phyloP scores from a whole-genome alignment of 164 flowering plant genomes.

The Piper betle region DNA sequence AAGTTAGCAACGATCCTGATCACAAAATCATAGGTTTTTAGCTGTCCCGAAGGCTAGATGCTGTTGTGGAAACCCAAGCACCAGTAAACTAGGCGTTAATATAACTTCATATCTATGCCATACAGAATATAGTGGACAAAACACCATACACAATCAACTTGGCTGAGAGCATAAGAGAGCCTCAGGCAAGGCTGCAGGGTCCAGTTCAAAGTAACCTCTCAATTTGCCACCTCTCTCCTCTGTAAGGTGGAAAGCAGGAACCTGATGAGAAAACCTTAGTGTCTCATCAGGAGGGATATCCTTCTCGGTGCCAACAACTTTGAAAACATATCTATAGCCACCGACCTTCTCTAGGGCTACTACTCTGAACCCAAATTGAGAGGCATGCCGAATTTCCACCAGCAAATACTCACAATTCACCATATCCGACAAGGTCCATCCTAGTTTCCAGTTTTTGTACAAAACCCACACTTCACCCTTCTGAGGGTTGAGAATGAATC shows the following conservation, averaged over 20 bases:
- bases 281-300: slow-evolving; percentile 17
- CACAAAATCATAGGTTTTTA: too few relatives aligned
- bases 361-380: slow-evolving; percentile 10
- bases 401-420: slow-evolving; percentile 23
- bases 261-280: slow-evolving; percentile 35
- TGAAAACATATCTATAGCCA: slow-evolving; percentile 20
- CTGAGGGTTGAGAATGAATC: slow-evolving; percentile 34
- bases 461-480: slow-evolving; percentile 64
- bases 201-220: slow-evolving; percentile 34
- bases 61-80: too few relatives aligned
- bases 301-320: slow-evolving; percentile 1
- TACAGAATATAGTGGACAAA: too few relatives aligned
- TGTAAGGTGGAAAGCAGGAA: slow-evolving; percentile 31
- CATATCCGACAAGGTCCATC: slow-evolving; percentile 11
- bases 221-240: slow-evolving; percentile 15
- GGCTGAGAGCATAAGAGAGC: not conserved
- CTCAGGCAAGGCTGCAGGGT: slow-evolving; percentile 27
- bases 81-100: too few relatives aligned
- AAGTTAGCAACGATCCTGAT: too few relatives aligned
- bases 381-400: slow-evolving; percentile 28
- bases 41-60: too few relatives aligned
- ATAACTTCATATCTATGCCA: too few relatives aligned
- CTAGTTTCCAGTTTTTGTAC: slow-evolving; percentile 31
- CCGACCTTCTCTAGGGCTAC: slow-evolving; percentile 13
- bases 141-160: not conserved